Conservation (phyloP, 2,329 filamentous ascomycete genomes). For the Alternaria tenuissima region DNA sequence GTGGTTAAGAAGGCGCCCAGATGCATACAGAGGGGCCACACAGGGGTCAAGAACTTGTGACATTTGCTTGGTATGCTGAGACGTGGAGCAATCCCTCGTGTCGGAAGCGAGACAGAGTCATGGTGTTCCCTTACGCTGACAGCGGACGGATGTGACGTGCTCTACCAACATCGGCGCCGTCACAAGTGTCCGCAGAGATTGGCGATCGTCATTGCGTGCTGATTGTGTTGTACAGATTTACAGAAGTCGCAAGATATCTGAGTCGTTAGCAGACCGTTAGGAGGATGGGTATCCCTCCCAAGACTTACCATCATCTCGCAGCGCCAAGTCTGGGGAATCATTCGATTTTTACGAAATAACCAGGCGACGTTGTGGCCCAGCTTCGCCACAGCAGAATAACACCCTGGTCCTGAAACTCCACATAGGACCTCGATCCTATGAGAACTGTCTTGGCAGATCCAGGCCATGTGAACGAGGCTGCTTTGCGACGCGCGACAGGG, state of each 20-base stretch:
- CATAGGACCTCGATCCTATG: background rate
- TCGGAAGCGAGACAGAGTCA: background rate
- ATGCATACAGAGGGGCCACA: conserved; percentile 10
- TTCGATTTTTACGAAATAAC: conserved; percentile 1
- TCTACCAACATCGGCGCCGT: background rate
- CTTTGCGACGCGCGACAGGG: conserved; percentile 19
- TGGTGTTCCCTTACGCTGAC: background rate
- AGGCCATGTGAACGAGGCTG: background rate
- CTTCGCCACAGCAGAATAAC: background rate
- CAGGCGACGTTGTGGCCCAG: background rate
- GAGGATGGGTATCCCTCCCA: background rate
- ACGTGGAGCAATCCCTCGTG: background rate
- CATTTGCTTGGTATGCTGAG: conserved; percentile 30
- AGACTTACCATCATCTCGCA: background rate
- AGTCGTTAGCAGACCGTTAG: background rate
- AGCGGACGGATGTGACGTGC: background rate
- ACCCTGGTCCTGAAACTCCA: conserved; percentile 11
- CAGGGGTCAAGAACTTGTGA: conserved; percentile 32
- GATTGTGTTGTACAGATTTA: background rate
- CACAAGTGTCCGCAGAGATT: background rate
- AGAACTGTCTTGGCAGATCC: conserved; percentile 14
- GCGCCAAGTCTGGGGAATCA: conserved; percentile 2
- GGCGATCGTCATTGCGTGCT: background rate
- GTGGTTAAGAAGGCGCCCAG: conserved; percentile 18
- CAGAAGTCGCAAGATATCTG: background rate